Base-by-base conservation (phyloP, 2,329 filamentous ascomycete species). In the Cytospora paraplurivora region DNA sequence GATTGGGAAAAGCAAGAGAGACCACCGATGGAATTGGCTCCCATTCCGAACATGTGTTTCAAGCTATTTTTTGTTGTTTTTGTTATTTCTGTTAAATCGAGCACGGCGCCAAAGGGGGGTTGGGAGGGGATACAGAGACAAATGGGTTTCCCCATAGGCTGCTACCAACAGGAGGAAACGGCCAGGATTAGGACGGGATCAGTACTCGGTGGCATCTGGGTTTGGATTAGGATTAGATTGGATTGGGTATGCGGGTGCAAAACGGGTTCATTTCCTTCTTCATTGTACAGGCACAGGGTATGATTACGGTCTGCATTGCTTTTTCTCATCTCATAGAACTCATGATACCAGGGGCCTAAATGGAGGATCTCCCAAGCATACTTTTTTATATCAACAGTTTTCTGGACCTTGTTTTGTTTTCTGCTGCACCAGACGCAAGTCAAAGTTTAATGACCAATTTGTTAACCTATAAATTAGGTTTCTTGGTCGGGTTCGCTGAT, bases 261-360 rank as follows among this genome's bases (percentile, higher is more conserved):
- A 47, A 37, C 8, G 44, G 44, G n/a, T 44, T 15, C 19, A 44
- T 44, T 19, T n/a, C 21, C n/a, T 47, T 19, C 44, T 47, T 47
- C 21, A 56, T 37, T 54, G 59, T 58, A 56, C 38, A 53, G 58
- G 51, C 41, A 55, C 55, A 50, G 21, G 50, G 56, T 54, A 27
- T 35, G 37, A 34, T 54, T 34, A 27, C 27, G 27, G 44, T 66
- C 54, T 62, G 73, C 44, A 69, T 21, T 12, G 12, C 6, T 51
- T 56, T 62, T 62, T 47, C 15, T 47, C 15, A 50, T 60, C 34
- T 56, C 63, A 63, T 65, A 63, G 63, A 63, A 57, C 58, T 65
- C 57, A 65, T 63, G 63, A 65, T 65, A 65, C 63, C 63, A 65
- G 59, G 63, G 56, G 56, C 55, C 60, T 51, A 47, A n/a, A 35